Conservation (phyloP, 2,329 filamentous ascomycete genomes). For the Cercospora canescens region DNA sequence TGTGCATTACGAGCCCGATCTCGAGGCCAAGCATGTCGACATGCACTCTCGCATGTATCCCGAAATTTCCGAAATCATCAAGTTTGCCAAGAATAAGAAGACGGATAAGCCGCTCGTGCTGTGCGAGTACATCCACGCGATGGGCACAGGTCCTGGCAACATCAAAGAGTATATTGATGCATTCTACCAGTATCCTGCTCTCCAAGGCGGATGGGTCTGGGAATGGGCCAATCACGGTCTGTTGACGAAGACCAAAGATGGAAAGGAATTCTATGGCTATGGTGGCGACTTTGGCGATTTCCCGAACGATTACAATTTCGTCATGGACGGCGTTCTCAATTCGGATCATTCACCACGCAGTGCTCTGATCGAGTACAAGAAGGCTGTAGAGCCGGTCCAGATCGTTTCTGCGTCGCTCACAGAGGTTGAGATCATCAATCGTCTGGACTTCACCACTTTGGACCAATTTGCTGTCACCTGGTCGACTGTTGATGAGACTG, state of each 20-base stretch:
- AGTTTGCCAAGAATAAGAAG: conserved; percentile 44
- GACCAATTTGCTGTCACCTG: conserved; percentile 36
- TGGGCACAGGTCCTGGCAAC: conserved; percentile 73
- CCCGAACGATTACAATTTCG: conserved; percentile 45
- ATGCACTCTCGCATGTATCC: conserved; percentile 71
- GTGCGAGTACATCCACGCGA: conserved; percentile 61
- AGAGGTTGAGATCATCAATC: conserved; percentile 28
- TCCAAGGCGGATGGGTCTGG: conserved; percentile 62
- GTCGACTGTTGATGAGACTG: conserved; percentile 21
- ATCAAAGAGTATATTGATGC: conserved; percentile 67
- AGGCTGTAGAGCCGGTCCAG: conserved; percentile 45
- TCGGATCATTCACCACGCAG: conserved; percentile 45
- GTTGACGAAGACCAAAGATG: conserved; percentile 40
- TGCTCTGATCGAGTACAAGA: conserved; percentile 46
- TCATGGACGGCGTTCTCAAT: conserved; percentile 47
- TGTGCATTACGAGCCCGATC: conserved; percentile 68
- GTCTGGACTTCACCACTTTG: conserved; percentile 37
- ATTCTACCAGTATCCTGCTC: conserved; percentile 60
- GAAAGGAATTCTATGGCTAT: conserved; percentile 44
- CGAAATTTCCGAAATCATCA: conserved; percentile 52
- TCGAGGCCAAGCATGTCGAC: conserved; percentile 59
- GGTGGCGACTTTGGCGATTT: conserved; percentile 47
- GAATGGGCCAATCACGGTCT: conserved; percentile 50
- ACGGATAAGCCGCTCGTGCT: conserved; percentile 57
- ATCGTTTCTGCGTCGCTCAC: conserved; percentile 21